Base-by-base conservation (phyloP, 768 basidiomycete genomes). In the Mycena galericulata region DNA sequence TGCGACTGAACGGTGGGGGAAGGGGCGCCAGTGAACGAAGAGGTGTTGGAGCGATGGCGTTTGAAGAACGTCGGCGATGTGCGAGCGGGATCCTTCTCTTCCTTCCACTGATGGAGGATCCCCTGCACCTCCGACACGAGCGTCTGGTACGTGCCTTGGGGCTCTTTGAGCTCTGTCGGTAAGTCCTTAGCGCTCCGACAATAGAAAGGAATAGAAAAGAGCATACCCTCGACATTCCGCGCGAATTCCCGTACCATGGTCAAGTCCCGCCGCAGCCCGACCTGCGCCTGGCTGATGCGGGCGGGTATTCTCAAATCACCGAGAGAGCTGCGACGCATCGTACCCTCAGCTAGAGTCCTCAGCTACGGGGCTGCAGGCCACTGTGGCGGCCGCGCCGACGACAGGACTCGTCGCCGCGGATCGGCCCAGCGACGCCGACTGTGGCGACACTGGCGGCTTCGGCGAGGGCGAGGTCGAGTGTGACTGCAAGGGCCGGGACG, bases 191-290 rank as follows among this genome's bases (percentile, higher is more conserved):
- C 45, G 69, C 46, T 29, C 56, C 4, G 56, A 24, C 40, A 43
- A 51, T 15, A 47, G 50, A 40, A 6, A 65, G 12, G 34, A 38
- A 27, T 22, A 36, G 32, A 36, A 67, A 26, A 32, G 50, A 12
- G 88, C 94, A 80, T 72, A 96, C 95, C 86, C 73, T 95, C 93
- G 47, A 98, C 87, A 73, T 89, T 90, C 8, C 83, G 79, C 15
- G 95, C 95, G 84, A 97, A 98, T 74, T 95, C 94, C 68, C 90
- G 86, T 5, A 97, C 93, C 86, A 95, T 90, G 1, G 88, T 89
- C 76, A 96, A 82, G 78, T 94, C 92, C 71, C 92, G 81, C 75
- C 89, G 86, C 55, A 96, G 75, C 20, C 90, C 89, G 3, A 90
- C 89, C 80, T 96, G 95, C 59, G 93, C 93, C 73, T 92, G 90